Evolutionary conservation across 1,284 basidiomycete species (phyloP).

Genomic region (Lignosus rhinocerotis): DNA sequence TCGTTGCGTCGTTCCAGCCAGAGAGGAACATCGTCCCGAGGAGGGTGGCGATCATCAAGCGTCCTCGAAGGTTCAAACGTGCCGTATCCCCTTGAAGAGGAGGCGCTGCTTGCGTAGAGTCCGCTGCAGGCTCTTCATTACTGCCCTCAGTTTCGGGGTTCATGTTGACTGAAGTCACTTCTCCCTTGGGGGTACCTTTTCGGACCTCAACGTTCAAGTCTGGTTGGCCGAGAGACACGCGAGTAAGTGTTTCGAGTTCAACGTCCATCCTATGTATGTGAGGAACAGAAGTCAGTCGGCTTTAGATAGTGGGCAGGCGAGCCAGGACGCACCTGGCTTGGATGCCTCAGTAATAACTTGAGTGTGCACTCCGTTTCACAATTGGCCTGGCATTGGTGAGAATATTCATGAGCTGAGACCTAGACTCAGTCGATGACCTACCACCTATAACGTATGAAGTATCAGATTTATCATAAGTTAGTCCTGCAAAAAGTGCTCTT

Average conservation of each 20-base stretch:
- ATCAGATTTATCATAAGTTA: no score
- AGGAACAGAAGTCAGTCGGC: no score
- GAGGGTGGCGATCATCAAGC: conserved; percentile 5
- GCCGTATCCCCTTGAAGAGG: not conserved
- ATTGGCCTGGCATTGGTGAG: no score
- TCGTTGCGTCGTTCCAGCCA: conserved; percentile 61
- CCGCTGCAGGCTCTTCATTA: not conserved
- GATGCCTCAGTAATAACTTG: no score
- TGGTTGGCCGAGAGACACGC: not conserved
- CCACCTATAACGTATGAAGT: no score
- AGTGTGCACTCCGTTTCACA: no score
- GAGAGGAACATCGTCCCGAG: conserved; percentile 7
- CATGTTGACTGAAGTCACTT: not conserved
- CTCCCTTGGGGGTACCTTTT: not conserved
- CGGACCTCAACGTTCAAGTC: not conserved
- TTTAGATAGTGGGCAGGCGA: no score
- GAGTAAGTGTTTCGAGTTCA: not conserved
- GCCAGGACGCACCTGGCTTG: no score
- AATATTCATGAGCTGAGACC: no score
- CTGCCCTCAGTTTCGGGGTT: not conserved
- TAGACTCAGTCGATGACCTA: no score
- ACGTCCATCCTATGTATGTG: not conserved
- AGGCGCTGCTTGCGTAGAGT: not conserved
- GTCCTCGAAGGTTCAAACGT: not conserved
- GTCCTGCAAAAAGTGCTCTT: no score